phyloP scores from a whole-genome alignment of 306 rosid genomes.

The Cicer cuneatum region DNA sequence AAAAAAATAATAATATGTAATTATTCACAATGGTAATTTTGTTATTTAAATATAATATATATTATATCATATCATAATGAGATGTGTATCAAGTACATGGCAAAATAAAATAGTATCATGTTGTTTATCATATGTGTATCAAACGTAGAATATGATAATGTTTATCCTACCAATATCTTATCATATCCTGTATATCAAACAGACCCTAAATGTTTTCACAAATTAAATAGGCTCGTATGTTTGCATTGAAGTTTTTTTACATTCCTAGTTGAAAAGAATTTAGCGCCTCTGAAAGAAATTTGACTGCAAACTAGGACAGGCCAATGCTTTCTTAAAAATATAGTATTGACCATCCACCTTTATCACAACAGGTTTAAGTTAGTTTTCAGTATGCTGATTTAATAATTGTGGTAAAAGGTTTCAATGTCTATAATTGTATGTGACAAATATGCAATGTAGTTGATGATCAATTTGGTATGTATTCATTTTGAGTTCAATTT shows the following conservation, averaged over 20 bases:
- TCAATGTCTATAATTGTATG: constrained; percentile 15
- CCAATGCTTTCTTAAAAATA: background rate
- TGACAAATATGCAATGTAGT: constrained; percentile 15
- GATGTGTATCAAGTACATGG: no score
- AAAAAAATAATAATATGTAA: no score
- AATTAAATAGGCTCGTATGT: background rate
- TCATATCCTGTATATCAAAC: no score
- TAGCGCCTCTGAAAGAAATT: background rate
- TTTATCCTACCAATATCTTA: no score
- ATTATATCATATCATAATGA: no score
- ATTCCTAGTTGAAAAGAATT: background rate
- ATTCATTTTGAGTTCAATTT: constrained; percentile 3
- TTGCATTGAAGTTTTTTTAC: constrained; percentile 1
- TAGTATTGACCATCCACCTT: background rate
- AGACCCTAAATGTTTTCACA: no score
- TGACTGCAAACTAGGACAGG: background rate
- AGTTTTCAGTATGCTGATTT: background rate
- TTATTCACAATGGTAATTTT: no score
- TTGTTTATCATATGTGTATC: no score
- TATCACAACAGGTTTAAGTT: background rate
- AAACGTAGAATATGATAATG: no score
- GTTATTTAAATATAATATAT: no score
- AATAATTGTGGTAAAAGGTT: background rate
- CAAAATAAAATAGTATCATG: no score
- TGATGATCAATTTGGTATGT: background rate